Conservation (phyloP, 192 early-diverging fungal genomes). For the Coemansia sp. region DNA sequence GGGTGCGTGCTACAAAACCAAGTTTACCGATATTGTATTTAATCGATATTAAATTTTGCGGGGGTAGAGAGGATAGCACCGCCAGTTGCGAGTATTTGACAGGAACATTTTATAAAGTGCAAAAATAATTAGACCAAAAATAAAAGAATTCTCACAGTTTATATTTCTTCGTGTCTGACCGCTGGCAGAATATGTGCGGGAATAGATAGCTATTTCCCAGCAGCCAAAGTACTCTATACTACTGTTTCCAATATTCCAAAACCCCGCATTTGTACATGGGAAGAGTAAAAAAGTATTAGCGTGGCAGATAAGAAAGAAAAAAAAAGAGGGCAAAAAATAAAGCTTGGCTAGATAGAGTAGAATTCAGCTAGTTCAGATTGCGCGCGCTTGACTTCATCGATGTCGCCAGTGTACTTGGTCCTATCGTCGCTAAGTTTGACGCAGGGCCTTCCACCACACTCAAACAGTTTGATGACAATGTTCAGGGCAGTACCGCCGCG, state of each 20-base stretch:
- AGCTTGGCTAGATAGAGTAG: neutral
- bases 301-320: neutral
- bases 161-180: neutral
- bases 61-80: neutral
- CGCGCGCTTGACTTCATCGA: slow-evolving; percentile 51
- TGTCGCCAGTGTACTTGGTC: slow-evolving; percentile 62
- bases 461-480: slow-evolving; percentile 74
- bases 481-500: slow-evolving; percentile 58
- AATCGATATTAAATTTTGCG: neutral
- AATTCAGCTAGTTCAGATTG: slow-evolving; percentile 16
- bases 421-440: slow-evolving; percentile 72
- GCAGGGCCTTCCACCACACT: slow-evolving; percentile 57
- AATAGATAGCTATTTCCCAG: neutral
- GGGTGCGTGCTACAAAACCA: neutral
- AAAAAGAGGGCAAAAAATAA: neutral
- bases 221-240: neutral
- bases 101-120: neutral
- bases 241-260: neutral
- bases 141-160: too few species aligned
- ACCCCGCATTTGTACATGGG: neutral
- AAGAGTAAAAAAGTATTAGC: neutral
- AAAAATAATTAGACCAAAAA: neutral
- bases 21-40: neutral
- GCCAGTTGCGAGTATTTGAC: neutral
- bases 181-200: neutral